Evolutionary conservation across 2,329 filamentous ascomycete species (phyloP), one percentile per base, ranked within the genome.

Genomic region (Hypocrella siamensis): DNA sequence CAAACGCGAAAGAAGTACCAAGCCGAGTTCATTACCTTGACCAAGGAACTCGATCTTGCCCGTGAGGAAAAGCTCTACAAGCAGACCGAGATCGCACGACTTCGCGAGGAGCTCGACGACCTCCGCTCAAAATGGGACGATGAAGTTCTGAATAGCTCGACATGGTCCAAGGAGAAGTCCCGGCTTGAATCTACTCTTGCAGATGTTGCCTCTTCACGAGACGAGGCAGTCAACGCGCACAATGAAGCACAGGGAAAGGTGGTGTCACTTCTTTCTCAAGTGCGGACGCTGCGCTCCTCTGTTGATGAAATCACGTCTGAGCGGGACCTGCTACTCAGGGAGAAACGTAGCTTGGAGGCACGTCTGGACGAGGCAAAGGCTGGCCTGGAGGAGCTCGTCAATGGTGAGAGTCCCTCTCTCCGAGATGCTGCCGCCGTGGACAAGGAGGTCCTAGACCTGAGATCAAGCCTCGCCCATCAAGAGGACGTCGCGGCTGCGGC

Each of bases 1-100:
- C 88, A 96, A 56, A 94, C 88, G 27, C 75, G 88, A 47, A 90
- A 88, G 65, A 98, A 96, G 64, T 98, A 96, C 52, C 90, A 96
- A 52, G 71, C 78, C 26, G 88, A 98, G 53, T 84, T 94, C 50
- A 79, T 83, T 12, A 80, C 80, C 4, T 63, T 96, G 30, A 90
- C 81, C 32, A 85, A 86, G 45, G 90, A 98, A 56, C 73, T 98
- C 17, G 88, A 96, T 50, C 70, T 93, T 38, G 86, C 93, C 44
- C 79, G 90, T 22, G 86, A 96, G 51, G 88, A 92, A 56, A 75
- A 65, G 66, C 80, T 63, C 58, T 94, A 61, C 68, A 88, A 68
- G 70, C 84, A 90, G 43, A 74, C 80, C 22, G 86, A 94, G 54
- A 92, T 88, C 40, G 71, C 79, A 12, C 76, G 84, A 28, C 67